Conservation (phyloP, 345 rosid genomes). For the Eucalyptus coolabah region DNA sequence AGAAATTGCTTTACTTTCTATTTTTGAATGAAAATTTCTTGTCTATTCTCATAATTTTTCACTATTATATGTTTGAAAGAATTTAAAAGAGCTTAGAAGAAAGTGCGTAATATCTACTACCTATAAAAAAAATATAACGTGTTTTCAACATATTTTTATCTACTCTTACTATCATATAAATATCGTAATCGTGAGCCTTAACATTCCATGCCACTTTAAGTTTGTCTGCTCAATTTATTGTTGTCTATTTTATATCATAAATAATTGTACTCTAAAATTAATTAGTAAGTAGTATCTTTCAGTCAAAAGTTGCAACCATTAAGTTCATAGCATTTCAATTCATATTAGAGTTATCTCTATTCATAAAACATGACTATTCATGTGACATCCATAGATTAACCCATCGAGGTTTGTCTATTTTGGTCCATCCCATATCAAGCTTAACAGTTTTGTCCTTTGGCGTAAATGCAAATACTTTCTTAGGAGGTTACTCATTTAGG, state of each 20-base stretch:
- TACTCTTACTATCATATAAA: background rate
- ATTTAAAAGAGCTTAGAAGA: background rate
- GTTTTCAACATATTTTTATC: background rate
- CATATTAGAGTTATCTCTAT: background rate
- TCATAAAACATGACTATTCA: background rate
- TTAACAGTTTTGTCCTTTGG: no score
- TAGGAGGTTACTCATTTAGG: no score
- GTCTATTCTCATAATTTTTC: no score
- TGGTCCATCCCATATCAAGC: accelerated
- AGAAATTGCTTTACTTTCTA: background rate
- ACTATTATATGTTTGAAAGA: background rate
- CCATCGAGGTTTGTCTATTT: background rate
- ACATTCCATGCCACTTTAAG: background rate
- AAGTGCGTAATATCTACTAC: background rate
- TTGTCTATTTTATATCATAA: background rate
- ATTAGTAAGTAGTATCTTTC: background rate
- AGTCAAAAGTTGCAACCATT: background rate
- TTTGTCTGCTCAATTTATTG: background rate
- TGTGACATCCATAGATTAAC: no score
- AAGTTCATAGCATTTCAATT: background rate
- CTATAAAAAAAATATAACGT: background rate
- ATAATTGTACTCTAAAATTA: background rate
- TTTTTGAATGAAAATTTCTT: no score
- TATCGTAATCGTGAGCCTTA: background rate
- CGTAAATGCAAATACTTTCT: accelerated